These are phyloP conservation scores for Morella rubra DNA, from an alignment of 306 rosid species.

Conservation along the genomic window DNA sequence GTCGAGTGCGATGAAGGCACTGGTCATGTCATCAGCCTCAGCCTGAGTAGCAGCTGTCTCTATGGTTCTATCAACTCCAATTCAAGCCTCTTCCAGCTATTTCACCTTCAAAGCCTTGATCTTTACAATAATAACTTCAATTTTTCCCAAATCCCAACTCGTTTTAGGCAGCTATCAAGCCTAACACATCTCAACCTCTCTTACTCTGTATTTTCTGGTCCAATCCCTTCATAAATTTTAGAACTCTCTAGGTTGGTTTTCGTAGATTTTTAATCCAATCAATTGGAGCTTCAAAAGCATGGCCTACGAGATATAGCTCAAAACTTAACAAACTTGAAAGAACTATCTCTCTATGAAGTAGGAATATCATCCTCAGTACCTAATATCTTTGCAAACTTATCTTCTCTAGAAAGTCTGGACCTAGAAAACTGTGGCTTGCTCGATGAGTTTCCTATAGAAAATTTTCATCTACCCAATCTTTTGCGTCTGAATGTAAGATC, in stretches of 20 bases:
- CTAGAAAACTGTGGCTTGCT: not conserved
- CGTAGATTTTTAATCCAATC: not conserved
- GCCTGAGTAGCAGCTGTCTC: constrained; percentile 19
- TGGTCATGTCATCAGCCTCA: not conserved
- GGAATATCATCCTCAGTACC: not conserved
- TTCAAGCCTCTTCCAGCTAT: constrained; percentile 2
- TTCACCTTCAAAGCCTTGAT: constrained; percentile 5
- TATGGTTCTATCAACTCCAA: constrained; percentile 9
- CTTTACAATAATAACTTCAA: too few relatives aligned
- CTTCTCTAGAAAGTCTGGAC: not conserved
- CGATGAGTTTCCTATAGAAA: not conserved
- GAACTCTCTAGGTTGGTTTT: not conserved
- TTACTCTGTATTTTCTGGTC: not conserved
- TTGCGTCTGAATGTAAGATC: not conserved
- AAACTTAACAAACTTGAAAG: not conserved
- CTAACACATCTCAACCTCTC: not conserved
- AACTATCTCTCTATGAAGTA: not conserved
- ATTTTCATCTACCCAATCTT: not conserved
- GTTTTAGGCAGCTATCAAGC: too few relatives aligned
- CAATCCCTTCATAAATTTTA: not conserved
- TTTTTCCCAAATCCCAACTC: too few relatives aligned
- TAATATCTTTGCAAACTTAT: not conserved
- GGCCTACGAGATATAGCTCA: not conserved
- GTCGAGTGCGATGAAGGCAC: not conserved
- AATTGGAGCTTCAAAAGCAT: not conserved